phyloP scores from a whole-genome alignment of 371 early-diverging fungal species.

The Apophysomyces ossiformis region DNA sequence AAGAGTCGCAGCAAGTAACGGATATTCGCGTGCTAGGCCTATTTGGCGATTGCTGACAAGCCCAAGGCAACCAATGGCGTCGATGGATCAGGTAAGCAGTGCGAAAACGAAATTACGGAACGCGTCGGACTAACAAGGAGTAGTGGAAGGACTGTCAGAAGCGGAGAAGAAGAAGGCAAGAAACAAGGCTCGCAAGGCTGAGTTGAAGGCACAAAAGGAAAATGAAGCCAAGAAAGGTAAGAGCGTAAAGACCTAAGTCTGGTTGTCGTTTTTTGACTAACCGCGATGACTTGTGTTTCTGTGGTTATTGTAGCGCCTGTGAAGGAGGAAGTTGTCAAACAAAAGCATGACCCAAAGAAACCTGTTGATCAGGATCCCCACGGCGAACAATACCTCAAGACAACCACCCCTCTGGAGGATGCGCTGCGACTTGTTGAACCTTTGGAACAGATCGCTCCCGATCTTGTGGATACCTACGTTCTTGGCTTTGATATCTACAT shows the following conservation, averaged over 20 bases:
- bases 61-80: conserved; percentile 17
- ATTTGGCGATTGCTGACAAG: conserved; percentile 26
- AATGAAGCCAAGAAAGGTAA: conserved; percentile 46
- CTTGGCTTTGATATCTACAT: conserved; percentile 79
- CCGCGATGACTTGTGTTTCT: background rate
- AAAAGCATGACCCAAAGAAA: conserved; percentile 48
- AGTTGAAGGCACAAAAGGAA: conserved; percentile 50
- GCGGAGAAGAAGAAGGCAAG: conserved; percentile 67
- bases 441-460: conserved; percentile 61
- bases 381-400: conserved; percentile 65
- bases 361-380: conserved; percentile 70
- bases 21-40: background rate
- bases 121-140: background rate
- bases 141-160: conserved; percentile 54
- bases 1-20: no score
- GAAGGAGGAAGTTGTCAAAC: conserved; percentile 41
- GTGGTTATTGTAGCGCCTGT: background rate
- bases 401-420: conserved; percentile 72
- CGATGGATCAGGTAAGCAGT: conserved; percentile 66
- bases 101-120: conserved; percentile 19
- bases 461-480: conserved; percentile 66
- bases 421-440: conserved; percentile 79
- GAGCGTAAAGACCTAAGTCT: conserved; percentile 13
- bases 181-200: conserved; percentile 61
- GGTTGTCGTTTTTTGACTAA: background rate